Conservation (phyloP, 495 filamentous ascomycete species). For the Thozetella sp. region DNA sequence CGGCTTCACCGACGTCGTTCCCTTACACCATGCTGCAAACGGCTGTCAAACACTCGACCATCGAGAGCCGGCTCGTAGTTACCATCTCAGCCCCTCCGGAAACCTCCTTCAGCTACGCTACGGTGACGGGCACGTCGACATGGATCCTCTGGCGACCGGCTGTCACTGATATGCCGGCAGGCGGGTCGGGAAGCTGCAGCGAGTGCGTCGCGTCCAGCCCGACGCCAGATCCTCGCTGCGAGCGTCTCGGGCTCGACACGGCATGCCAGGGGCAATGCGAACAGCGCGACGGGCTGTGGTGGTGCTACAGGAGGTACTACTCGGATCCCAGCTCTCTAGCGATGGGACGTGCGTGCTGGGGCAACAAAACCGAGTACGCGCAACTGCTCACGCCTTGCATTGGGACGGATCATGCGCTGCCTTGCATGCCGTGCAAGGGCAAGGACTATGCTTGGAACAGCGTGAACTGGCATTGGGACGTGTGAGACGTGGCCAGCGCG, state of each 20-base stretch:
- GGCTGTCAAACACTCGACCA: not conserved
- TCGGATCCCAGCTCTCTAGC: not conserved
- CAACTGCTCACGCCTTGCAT: not conserved
- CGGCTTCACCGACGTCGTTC: not conserved
- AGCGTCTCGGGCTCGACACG: not conserved
- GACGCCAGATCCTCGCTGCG: not conserved
- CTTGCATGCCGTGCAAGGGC: slow-evolving; percentile 1
- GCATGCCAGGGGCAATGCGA: slow-evolving; percentile 6
- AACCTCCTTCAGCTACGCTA: not conserved
- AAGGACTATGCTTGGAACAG: not conserved
- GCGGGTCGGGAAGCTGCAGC: not conserved
- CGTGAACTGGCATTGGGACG: not conserved
- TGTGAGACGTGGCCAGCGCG: no score
- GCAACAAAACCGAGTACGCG: slow-evolving; percentile 4
- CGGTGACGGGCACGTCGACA: not conserved
- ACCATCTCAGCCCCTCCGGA: not conserved
- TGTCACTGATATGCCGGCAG: not conserved
- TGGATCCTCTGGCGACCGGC: not conserved
- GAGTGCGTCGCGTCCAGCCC: not conserved
- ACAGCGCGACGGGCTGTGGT: slow-evolving; percentile 3
- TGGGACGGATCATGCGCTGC: not conserved
- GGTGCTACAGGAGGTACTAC: slow-evolving; percentile 5
- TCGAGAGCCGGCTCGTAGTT: not conserved
- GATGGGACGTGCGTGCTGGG: slow-evolving; percentile 5
- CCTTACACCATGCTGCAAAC: slow-evolving; percentile 5